Evolutionary conservation across 164 flowering plant species (phyloP), one percentile per base, ranked within the genome.

Genomic region (Umbilicus rupestris): DNA sequence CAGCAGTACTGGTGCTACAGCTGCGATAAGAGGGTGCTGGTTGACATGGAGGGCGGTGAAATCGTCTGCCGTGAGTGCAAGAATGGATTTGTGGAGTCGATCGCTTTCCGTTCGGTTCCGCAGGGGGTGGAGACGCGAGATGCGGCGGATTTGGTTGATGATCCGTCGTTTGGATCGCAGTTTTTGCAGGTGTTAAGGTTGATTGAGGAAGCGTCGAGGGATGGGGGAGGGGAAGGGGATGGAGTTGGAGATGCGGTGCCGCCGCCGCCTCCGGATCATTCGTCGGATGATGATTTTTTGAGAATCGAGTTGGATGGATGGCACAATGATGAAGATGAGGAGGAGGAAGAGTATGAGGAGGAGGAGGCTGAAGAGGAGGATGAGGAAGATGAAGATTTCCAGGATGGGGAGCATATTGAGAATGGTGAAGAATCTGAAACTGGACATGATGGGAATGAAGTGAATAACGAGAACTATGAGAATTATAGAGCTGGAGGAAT

Each of bases 251-350:
- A 41, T 3, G 44, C 12, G 33, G 31, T 28, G 5, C 81, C 79
- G 16, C 81, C 73, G 15, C 78, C 86, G 4, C 70, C 71, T 0
- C 71, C 74, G 55, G 72, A 65, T 12, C 66, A 78, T 0, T 66
- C 80, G 7, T 82, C 73, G 22, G 39, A 35, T 0, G 85, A 83
- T 4, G 90, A 90, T 67, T 83, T 80, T 59, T 82, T 88, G 35
- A 76, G 88, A 20, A 81, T 85, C 70, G 89, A 87, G 67, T 74
- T 88, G 35, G 83, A 79, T 46, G 88, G 85, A 3, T 85, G 89
- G 89, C 80, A 71, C 24, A 74, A 82, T 66, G 80, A 75, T 39
- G 78, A 77, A 1, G 81, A 68, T 0, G 64, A 65, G 0, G 73
- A 64, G 0, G 76, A 68, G 3, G 70, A 64, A 16, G 71, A 42